Evolutionary conservation across 116 monocot genomes (phyloP), one percentile per base, ranked within the genome.

Genomic region (Thalassia testudinum): DNA sequence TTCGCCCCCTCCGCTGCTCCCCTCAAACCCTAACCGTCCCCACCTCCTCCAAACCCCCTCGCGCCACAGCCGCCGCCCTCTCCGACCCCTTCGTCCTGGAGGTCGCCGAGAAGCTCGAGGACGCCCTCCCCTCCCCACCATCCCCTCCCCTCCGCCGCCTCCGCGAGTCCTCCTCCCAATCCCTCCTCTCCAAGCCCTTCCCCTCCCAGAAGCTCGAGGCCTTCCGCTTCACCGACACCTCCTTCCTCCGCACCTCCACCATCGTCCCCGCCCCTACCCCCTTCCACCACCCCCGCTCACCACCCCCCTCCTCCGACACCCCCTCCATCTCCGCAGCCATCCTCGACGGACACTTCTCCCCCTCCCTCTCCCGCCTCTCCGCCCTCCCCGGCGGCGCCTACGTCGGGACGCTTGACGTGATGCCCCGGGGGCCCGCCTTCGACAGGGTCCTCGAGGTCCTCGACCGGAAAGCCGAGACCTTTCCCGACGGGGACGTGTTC

Each of bases 61-160:
- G 27, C 20, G 0, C 49, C n/a, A 26, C 43, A 38, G 60, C 59
- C 63, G 21, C 54, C 58, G 60, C 80, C 54, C 55, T 87, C 43
- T 87, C 93, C 65, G 87, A 93, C 62, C 87, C 84, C 17, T 69
- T 87, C 69, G 81, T 93, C 59, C 81, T 88, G 59, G 66, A 78
- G 19, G 78, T 95, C 62, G 93, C 92, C 52, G 92, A 92, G 59
- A 82, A 73, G 67, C 82, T 92, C 24, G 86, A 86, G 70, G 92
- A 86, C 66, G 79, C 92, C 43, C 65, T 76, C 68, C 16, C 8
- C 47, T 26, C 47, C 54, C 27, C 40, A 64, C 25, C 72, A 19
- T 47, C 27, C 3, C 54, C 43, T 17, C 57, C 61, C 52, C 87
- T 83, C 50, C 83, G 75, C 45, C 26, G 26, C 12, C 77, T 86